phyloP scores from a whole-genome alignment of 2,329 filamentous ascomycete genomes.

The Coniochaeta sp. region DNA sequence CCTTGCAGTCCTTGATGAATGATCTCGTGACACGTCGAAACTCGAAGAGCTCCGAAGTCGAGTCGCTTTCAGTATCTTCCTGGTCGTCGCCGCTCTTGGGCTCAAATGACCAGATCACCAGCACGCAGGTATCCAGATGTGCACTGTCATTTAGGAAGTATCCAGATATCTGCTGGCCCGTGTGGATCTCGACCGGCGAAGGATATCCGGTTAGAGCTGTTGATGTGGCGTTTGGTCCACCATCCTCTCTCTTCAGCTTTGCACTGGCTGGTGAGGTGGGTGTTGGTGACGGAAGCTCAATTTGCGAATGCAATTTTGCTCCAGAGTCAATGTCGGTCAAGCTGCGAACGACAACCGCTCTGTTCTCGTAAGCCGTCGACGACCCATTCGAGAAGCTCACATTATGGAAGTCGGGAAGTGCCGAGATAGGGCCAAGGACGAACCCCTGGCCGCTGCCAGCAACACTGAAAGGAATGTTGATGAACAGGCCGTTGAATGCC shows the following conservation, averaged over 20 bases:
- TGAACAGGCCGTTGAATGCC: slow-evolving; percentile 32
- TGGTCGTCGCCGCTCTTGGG: too few species aligned
- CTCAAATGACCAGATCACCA: neutral
- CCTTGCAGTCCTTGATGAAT: slow-evolving; percentile 2
- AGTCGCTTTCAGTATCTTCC: too few species aligned
- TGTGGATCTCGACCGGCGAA: slow-evolving; percentile 1
- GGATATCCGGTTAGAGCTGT: too few species aligned
- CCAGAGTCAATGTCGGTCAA: too few species aligned
- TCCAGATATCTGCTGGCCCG: slow-evolving; percentile 1
- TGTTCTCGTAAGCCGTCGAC: neutral
- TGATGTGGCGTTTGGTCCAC: too few species aligned
- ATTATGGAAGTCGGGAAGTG: slow-evolving; percentile 1
- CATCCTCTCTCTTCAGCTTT: too few species aligned
- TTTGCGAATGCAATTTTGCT: too few species aligned
- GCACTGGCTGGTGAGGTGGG: too few species aligned
- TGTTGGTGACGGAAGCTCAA: too few species aligned
- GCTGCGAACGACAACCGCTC: too few species aligned
- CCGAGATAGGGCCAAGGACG: neutral
- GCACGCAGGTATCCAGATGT: slow-evolving; percentile 3
- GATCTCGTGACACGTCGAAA: neutral
- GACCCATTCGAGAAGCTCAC: slow-evolving; percentile 4
- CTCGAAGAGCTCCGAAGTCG: neutral
- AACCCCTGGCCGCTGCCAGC: slow-evolving; percentile 24
- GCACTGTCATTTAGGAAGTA: slow-evolving; percentile 5
- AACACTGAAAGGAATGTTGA: slow-evolving; percentile 18